phyloP scores from a whole-genome alignment of 345 rosid genomes.

The Gossypium anomalum region DNA sequence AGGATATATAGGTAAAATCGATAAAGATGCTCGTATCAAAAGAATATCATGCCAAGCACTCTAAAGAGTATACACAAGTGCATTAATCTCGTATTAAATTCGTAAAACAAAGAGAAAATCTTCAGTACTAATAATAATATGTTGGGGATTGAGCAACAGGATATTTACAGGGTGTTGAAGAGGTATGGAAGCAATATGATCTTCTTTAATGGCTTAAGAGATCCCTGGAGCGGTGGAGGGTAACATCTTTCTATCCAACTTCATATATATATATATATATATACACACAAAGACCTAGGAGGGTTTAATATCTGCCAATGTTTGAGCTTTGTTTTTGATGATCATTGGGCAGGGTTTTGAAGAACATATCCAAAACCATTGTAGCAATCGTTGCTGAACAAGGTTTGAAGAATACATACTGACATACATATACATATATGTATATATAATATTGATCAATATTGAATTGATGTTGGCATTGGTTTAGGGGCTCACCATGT shows the following conservation, averaged over 20 bases:
- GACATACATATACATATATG: too few relatives aligned
- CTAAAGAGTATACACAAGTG: too few relatives aligned
- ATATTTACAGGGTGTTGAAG: slow-evolving; percentile 40
- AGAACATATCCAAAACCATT: slow-evolving; percentile 41
- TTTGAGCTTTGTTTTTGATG: not conserved
- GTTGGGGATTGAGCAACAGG: slow-evolving; percentile 21
- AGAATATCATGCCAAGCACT: too few relatives aligned
- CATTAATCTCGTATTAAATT: too few relatives aligned
- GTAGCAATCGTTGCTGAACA: slow-evolving; percentile 50
- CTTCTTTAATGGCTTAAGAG: slow-evolving; percentile 70
- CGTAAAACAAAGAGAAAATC: not conserved
- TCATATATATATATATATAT: not conserved
- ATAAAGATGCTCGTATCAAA: too few relatives aligned
- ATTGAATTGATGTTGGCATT: not conserved
- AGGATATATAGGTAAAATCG: too few relatives aligned
- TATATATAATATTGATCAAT: too few relatives aligned
- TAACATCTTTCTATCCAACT: slow-evolving; percentile 4
- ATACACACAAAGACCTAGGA: not conserved
- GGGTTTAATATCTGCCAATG: not conserved
- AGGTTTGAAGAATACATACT: slow-evolving; percentile 28
- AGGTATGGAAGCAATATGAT: slow-evolving; percentile 58
- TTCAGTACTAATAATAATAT: not conserved
- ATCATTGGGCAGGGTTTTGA: slow-evolving; percentile 39
- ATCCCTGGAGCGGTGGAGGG: slow-evolving; percentile 80
- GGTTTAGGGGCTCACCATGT: slow-evolving; percentile 63